phyloP scores from a whole-genome alignment of 2,329 filamentous ascomycete genomes.

The Neofusicoccum parvum region DNA sequence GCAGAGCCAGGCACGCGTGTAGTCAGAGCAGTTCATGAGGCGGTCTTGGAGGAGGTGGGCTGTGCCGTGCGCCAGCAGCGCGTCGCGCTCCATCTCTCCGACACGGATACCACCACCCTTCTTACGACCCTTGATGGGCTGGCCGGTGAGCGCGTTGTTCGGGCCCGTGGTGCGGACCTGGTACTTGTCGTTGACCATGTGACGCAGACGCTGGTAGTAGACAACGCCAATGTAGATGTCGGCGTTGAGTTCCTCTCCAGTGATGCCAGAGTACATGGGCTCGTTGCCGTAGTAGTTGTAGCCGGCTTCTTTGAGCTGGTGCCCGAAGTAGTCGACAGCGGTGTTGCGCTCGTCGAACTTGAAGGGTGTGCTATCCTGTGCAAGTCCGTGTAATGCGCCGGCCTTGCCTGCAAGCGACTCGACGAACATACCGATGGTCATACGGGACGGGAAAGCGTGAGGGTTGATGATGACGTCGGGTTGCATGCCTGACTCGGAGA shows the following conservation, averaged over 20 bases:
- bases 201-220: slow-evolving; percentile 95
- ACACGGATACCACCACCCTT: slow-evolving; percentile 98
- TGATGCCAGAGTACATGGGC: slow-evolving; percentile 97
- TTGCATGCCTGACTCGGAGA: slow-evolving; percentile 93
- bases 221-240: slow-evolving; percentile 97
- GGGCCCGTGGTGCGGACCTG: slow-evolving; percentile 96
- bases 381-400: slow-evolving; percentile 89
- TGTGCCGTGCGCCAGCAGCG: slow-evolving; percentile 89
- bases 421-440: slow-evolving; percentile 99
- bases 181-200: slow-evolving; percentile 99
- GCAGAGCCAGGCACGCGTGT: slow-evolving; percentile 87
- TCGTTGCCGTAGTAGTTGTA: slow-evolving; percentile 99
- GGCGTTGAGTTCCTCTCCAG: slow-evolving; percentile 86
- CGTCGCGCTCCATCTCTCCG: slow-evolving; percentile 98
- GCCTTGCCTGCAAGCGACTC: slow-evolving; percentile 96
- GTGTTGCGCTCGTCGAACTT: slow-evolving; percentile 91
- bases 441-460: slow-evolving; percentile 97
- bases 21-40: slow-evolving; percentile 95
- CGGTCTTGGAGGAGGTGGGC: slow-evolving; percentile 94
- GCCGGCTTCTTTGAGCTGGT: slow-evolving; percentile 91
- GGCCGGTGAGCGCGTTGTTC: slow-evolving; percentile 85
- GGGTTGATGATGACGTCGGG: slow-evolving; percentile 99
- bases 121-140: slow-evolving; percentile 95
- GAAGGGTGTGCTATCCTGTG: slow-evolving; percentile 95
- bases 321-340: slow-evolving; percentile 90